Evolutionary conservation across 805 yeast species (phyloP), one percentile per base, ranked within the genome.

Genomic region (Candida takata): DNA sequence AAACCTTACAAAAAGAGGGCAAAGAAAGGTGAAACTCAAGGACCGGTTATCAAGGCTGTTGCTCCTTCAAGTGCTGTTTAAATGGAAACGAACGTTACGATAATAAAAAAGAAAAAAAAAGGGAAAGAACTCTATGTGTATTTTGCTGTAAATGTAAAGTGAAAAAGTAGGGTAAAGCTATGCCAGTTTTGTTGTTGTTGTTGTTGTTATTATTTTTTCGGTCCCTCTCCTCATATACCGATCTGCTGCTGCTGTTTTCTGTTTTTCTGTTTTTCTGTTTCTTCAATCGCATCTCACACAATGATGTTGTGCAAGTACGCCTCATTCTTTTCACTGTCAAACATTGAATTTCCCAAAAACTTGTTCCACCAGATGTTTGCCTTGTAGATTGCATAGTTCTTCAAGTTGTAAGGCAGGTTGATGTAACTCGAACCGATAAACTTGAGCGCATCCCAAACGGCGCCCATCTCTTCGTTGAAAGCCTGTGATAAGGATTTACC

Each of bases 361-460:
- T 55, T 55, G 51, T 81, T 78, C 96, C 96, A 90, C 55, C 72
- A 67, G 27, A 66, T 62, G 39, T 69, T 70, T 25, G 72, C 31
- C 41, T 76, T 65, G 36, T 67, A 61, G 33, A 86, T 45, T 8
- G 61, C 44, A 37, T 74, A 44, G 25, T 72, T 68, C 60, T 70
- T 74, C 1, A 83, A 27, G 36, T 77, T 71, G 37, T 65, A 64
- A 9, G 97, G 97, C 43, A 90, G 70, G 27, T 77, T 69, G 33
- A 67, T 47, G 58, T 90, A 88, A 31, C 95, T 77, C 18, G 59
- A 52, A 36, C 72, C 57, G 15, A 90, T 73, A 58, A 84, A 87
- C 40, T 58, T 61, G 24, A 84, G 48, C 0, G 92, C 95, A 10
- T 62, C 72, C 41, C 58, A 52, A 8, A 84, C 75, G 19, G 72